phyloP scores from a whole-genome alignment of 257 asterid genomes.

The Euphrasia confusa region DNA sequence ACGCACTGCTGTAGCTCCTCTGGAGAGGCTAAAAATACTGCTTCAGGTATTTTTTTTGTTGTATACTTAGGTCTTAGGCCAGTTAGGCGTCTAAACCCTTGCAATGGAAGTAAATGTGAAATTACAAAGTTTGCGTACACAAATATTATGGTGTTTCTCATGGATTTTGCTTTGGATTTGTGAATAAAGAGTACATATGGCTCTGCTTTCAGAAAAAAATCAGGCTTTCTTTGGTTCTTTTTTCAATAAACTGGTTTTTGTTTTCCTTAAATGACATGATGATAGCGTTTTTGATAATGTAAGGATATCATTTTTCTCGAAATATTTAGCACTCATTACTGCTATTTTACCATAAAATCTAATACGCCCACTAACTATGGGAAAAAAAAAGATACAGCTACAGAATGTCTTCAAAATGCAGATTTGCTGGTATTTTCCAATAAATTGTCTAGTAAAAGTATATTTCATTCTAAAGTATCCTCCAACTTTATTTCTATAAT shows the following conservation, averaged over 20 bases:
- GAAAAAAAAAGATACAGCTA: neutral
- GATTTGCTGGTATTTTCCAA: neutral
- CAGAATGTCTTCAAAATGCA: neutral
- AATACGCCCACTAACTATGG: neutral
- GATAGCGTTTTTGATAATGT: neutral
- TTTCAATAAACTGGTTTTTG: neutral
- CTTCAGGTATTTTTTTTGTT: conserved; percentile 56
- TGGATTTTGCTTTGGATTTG: conserved; percentile 7
- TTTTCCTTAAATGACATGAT: neutral
- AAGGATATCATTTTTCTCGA: neutral
- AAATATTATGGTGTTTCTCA: neutral
- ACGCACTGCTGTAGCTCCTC: conserved; percentile 94
- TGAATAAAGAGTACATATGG: neutral
- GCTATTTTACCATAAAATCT: neutral
- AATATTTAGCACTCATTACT: neutral
- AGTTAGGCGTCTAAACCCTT: neutral
- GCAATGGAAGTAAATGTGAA: neutral
- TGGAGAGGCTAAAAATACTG: conserved; percentile 87
- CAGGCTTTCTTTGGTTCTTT: neutral
- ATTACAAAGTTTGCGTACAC: neutral
- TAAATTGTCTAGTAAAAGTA: neutral
- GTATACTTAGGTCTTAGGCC: neutral
- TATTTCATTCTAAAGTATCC: neutral
- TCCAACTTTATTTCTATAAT: neutral
- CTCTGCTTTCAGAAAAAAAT: conserved; percentile 10